Conservation (phyloP, 208 protist species). For the Porcisia hertigi region DNA sequence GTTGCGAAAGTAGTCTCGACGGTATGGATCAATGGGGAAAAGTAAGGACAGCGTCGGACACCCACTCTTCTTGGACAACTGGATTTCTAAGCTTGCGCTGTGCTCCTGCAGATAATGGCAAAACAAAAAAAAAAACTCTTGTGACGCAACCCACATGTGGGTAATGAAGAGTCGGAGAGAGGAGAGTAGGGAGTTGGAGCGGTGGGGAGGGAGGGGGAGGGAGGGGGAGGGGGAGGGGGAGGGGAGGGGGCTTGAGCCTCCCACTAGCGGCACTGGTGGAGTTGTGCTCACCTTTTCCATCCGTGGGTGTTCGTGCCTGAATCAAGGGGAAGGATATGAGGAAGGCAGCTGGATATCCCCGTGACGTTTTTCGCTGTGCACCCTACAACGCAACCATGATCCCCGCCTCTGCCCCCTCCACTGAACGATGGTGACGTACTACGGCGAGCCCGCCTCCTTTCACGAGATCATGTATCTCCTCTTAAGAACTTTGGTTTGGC, state of each 20-base stretch:
- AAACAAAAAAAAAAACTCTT: too few relatives aligned
- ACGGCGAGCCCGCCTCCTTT: neutral
- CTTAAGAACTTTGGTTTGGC: neutral
- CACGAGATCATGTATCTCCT: neutral
- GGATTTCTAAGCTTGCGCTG: neutral
- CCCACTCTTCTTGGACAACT: too few relatives aligned
- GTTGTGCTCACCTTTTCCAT: neutral
- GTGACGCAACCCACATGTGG: neutral
- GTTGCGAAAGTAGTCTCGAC: neutral
- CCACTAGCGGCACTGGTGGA: neutral
- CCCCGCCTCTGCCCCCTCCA: neutral
- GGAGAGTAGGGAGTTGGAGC: neutral
- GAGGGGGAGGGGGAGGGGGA: neutral
- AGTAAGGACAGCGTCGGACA: neutral
- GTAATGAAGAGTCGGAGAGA: neutral
- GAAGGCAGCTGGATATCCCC: neutral
- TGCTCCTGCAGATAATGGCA: neutral
- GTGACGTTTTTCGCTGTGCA: neutral
- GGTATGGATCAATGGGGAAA: neutral
- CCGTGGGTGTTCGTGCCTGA: neutral
- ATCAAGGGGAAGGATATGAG: neutral
- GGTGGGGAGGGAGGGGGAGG: neutral
- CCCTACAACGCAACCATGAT: neutral
- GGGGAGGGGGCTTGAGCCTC: neutral
- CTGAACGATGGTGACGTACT: neutral